Evolutionary conservation across 164 flowering plant genomes (phyloP), one percentile per base, ranked within the genome.

Genomic region (Cinnamomum micranthum): DNA sequence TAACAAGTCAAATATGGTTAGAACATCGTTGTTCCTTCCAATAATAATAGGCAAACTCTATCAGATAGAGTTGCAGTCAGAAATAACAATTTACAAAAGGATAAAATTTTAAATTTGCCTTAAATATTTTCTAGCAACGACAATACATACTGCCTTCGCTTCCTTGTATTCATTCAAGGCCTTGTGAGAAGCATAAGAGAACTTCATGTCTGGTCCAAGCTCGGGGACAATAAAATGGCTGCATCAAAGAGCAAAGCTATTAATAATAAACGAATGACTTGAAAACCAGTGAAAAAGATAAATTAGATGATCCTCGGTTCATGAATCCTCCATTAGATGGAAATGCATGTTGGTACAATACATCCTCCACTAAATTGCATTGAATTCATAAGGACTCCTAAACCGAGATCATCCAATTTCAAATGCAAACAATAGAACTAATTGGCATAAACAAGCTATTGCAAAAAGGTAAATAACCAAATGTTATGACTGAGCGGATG

Each of bases 161-260:
- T 80, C 82, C 73, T 77, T 80, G 77, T 80, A 80, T 71, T 80
- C 82, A 17, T 15, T 33, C 47, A 80, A 80, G 41, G 82, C 82
- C 75, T 80, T 80, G 77, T 77, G 82, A 73, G 80, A 80, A 65
- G 80, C 75, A n/a, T 77, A 80, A 13, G 82, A 74, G 75, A 80
- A 80, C 65, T 74, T 80, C 70, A 73, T 74, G 60, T 77, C 80
- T 14, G 82, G 80, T 33, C 80, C 80, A 76, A 80, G 65, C 63
- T 80, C 83, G 1, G 83, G 83, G 6, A 80, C 83, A 60, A 80
- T 77, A 71, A 74, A 80, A 73, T 80, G 83, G 70, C 83, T 80
- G 76, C 68, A 72, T 52, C 31, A 68, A 60, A 51, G 13, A 59
- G 69, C 28, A 12, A 12, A 67, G 19, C 28, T 20, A 67, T 67